Conservation (phyloP, 164 flowering plant genomes). For the Magnolia sinica region DNA sequence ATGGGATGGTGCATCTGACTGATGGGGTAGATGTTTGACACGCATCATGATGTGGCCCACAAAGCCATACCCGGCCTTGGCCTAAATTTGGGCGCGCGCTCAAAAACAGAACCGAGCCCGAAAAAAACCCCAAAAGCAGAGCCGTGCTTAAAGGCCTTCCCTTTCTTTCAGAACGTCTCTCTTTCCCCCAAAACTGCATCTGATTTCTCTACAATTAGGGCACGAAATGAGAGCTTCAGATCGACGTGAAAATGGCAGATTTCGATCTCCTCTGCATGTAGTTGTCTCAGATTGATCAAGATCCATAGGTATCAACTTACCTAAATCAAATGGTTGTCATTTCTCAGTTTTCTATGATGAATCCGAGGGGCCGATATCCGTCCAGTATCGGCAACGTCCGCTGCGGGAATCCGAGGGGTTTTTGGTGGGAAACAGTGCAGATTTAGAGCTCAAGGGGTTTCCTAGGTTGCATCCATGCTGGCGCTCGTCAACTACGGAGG, state of each 20-base stretch:
- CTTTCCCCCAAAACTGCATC: background rate
- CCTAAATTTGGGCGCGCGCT: too few species aligned
- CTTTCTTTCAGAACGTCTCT: background rate
- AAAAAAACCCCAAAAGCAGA: too few species aligned
- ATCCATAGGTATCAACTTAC: background rate
- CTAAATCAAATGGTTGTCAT: background rate
- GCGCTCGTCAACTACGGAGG: too few species aligned
- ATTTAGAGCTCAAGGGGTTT: too few species aligned
- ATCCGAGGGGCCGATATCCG: slow-evolving; percentile 71
- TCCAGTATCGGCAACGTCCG: slow-evolving; percentile 80
- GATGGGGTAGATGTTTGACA: too few species aligned
- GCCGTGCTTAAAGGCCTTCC: background rate
- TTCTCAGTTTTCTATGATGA: slow-evolving; percentile 24
- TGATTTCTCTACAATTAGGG: background rate
- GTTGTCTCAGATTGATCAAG: background rate
- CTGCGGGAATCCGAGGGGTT: too few species aligned
- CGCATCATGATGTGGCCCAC: too few species aligned
- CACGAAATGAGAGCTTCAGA: background rate
- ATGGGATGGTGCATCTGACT: too few species aligned
- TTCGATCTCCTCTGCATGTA: background rate
- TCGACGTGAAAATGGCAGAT: background rate
- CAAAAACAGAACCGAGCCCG: too few species aligned
- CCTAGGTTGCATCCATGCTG: too few species aligned
- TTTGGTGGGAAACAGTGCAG: too few species aligned
- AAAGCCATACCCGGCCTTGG: too few species aligned